phyloP scores from a whole-genome alignment of 208 protist species.

The Crithidia brevicula region DNA sequence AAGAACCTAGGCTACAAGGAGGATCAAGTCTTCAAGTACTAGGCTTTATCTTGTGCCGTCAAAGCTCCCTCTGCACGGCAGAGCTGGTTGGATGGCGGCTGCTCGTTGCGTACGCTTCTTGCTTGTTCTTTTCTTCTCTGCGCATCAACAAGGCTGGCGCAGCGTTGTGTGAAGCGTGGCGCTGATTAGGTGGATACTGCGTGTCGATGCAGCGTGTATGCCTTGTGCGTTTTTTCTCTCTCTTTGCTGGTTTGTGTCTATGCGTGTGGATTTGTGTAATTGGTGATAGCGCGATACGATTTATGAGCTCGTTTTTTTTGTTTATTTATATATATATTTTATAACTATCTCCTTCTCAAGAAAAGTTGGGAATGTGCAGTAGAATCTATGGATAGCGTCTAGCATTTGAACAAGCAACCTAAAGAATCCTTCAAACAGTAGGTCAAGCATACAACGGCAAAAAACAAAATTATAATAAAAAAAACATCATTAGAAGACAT shows the following conservation, averaged over 20 bases:
- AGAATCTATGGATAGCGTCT: slow-evolving; percentile 25
- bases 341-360: too few relatives aligned
- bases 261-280: neutral
- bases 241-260: neutral
- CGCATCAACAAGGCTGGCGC: too few relatives aligned
- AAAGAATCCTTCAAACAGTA: neutral
- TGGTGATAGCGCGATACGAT: slow-evolving; percentile 1
- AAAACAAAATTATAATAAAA: too few relatives aligned
- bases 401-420: slow-evolving; percentile 19
- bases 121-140: too few relatives aligned
- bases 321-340: neutral
- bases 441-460: neutral
- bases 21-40: slow-evolving; percentile 91
- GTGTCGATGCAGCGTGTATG: neutral
- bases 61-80: too few relatives aligned
- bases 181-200: neutral
- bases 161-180: neutral
- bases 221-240: too few relatives aligned
- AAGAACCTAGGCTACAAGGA: slow-evolving; percentile 77
- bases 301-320: slow-evolving; percentile 2
- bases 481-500: neutral
- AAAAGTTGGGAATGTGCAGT: neutral
- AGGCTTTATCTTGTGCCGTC: too few relatives aligned
- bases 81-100: too few relatives aligned
- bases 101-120: neutral